Evolutionary conservation across 495 filamentous ascomycete genomes (phyloP).

Genomic region (Cryomyces minteri): DNA sequence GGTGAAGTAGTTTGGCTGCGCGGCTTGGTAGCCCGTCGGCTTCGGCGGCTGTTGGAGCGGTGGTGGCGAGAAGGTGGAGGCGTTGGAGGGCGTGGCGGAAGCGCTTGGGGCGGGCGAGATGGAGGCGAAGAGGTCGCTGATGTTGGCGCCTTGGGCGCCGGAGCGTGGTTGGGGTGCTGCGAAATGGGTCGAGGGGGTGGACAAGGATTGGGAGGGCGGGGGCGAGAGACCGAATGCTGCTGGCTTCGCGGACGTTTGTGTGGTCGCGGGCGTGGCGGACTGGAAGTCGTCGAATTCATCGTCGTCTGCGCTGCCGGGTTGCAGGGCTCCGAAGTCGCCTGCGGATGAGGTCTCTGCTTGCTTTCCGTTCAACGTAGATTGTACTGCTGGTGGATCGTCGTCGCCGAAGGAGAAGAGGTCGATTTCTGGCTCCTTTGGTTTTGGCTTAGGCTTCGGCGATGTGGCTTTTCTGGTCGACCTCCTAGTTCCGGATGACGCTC

Average conservation of each 20-base stretch:
- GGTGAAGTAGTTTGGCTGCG: slow-evolving; percentile 86
- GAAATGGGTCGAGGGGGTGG: slow-evolving; percentile 34
- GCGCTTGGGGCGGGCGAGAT: slow-evolving; percentile 48
- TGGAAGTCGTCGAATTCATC: slow-evolving; percentile 99
- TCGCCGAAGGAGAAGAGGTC: slow-evolving; percentile 80
- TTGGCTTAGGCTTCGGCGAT: slow-evolving; percentile 40
- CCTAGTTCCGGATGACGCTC: slow-evolving; percentile 11
- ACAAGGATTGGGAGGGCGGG: slow-evolving; percentile 43
- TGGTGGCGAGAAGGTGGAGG: slow-evolving; percentile 29
- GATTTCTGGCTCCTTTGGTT: slow-evolving; percentile 67
- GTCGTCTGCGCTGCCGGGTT: slow-evolving; percentile 41
- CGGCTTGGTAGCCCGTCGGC: slow-evolving; percentile 54
- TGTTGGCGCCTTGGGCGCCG: slow-evolving; percentile 56
- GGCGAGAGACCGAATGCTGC: slow-evolving; percentile 20
- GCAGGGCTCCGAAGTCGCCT: slow-evolving; percentile 37
- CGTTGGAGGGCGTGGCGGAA: slow-evolving; percentile 27
- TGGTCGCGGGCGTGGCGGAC: slow-evolving; percentile 47
- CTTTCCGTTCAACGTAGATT: slow-evolving; percentile 31
- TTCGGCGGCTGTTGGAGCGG: slow-evolving; percentile 31
- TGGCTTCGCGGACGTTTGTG: slow-evolving; percentile 16
- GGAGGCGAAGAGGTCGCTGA: slow-evolving; percentile 66
- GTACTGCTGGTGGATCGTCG: slow-evolving; percentile 35
- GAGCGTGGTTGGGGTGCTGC: slow-evolving; percentile 71
- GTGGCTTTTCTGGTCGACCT: slow-evolving; percentile 11
- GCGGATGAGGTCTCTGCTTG: slow-evolving; percentile 26